A percentile compares a stretch with the other conserved stretches of the same genome.
Conservation (phyloP, 2,329 filamentous ascomycete species). For the Aspergillus sp. region DNA sequence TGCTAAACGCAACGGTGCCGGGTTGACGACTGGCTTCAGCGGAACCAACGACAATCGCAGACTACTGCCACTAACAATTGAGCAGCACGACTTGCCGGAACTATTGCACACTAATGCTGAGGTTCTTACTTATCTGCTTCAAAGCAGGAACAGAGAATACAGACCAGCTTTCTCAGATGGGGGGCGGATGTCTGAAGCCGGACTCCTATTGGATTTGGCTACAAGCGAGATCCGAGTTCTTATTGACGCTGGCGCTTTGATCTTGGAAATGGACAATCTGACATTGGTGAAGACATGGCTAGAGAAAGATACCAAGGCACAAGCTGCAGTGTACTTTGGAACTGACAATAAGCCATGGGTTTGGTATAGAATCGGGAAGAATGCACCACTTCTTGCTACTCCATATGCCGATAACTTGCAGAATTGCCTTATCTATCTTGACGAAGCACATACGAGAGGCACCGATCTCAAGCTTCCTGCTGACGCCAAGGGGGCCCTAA, state of each 20-base stretch:
- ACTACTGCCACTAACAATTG: slow-evolving; percentile 62
- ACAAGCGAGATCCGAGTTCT: slow-evolving; percentile 61
- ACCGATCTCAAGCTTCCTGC: slow-evolving; percentile 60
- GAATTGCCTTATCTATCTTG: slow-evolving; percentile 59
- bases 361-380: slow-evolving; percentile 43
- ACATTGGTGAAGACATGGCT: slow-evolving; percentile 56
- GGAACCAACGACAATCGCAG: slow-evolving; percentile 68
- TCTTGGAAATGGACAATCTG: slow-evolving; percentile 62
- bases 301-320: slow-evolving; percentile 44
- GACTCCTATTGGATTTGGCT: too few relatives aligned
- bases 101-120: slow-evolving; percentile 64
- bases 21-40: slow-evolving; percentile 71
- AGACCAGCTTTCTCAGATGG: too few relatives aligned
- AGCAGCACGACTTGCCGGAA: slow-evolving; percentile 59
- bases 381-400: slow-evolving; percentile 55
- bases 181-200: too few relatives aligned
- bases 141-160: slow-evolving; percentile 54
- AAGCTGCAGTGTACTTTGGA: slow-evolving; percentile 59
- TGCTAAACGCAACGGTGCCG: too few relatives aligned
- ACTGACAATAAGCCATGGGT: slow-evolving; percentile 50
- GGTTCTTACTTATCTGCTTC: slow-evolving; percentile 61
- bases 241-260: slow-evolving; percentile 66
- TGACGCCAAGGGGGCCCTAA: slow-evolving; percentile 54
- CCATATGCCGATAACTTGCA: slow-evolving; percentile 57
- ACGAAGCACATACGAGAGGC: slow-evolving; percentile 63